These are phyloP conservation scores for Nothophytophthora sp. DNA, from an alignment of 352 stramenopile genomes.

Conservation along the genomic window DNA sequence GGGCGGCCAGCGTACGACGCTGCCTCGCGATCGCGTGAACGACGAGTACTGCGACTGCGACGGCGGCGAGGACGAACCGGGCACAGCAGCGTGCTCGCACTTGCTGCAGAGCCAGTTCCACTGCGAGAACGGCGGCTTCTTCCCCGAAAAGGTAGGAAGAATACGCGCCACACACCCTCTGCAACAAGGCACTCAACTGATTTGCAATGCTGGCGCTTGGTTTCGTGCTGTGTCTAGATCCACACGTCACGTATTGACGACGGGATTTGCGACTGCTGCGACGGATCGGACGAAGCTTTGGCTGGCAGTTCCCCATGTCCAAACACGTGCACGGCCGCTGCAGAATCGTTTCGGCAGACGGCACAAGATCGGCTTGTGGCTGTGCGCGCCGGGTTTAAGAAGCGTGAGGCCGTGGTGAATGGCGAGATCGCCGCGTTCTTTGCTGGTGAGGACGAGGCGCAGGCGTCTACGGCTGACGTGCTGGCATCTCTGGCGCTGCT, in stretches of 20 bases:
- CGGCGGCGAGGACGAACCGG: slow-evolving; percentile 87
- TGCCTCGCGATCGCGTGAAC: slow-evolving; percentile 72
- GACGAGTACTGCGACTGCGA: slow-evolving; percentile 95
- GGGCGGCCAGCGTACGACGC: slow-evolving; percentile 20
- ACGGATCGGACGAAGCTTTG: slow-evolving; percentile 92
- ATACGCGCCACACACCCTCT: background rate
- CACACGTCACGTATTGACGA: slow-evolving; percentile 91
- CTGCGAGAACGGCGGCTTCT: slow-evolving; percentile 73
- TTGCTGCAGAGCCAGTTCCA: slow-evolving; percentile 53
- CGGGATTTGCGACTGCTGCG: slow-evolving; percentile 97
- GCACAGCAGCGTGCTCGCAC: slow-evolving; percentile 82
- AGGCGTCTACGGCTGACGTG: slow-evolving; percentile 32
- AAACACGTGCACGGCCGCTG: slow-evolving; percentile 52
- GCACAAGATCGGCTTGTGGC: slow-evolving; percentile 38
- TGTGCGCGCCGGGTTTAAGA: slow-evolving; percentile 46
- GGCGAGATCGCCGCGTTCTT: slow-evolving; percentile 52
- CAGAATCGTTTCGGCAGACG: slow-evolving; percentile 31
- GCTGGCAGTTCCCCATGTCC: slow-evolving; percentile 18
- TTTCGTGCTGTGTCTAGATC: slow-evolving; percentile 29
- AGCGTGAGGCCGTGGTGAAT: slow-evolving; percentile 44
- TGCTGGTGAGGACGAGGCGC: slow-evolving; percentile 22
- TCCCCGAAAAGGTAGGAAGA: slow-evolving; percentile 51
- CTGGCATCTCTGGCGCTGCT: slow-evolving; percentile 42
- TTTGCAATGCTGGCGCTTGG: background rate
- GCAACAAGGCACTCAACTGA: background rate